Evolutionary conservation across 1,284 basidiomycete species (phyloP), one percentile per base, ranked within the genome.

Genomic region (Leccinum pachyderme): DNA sequence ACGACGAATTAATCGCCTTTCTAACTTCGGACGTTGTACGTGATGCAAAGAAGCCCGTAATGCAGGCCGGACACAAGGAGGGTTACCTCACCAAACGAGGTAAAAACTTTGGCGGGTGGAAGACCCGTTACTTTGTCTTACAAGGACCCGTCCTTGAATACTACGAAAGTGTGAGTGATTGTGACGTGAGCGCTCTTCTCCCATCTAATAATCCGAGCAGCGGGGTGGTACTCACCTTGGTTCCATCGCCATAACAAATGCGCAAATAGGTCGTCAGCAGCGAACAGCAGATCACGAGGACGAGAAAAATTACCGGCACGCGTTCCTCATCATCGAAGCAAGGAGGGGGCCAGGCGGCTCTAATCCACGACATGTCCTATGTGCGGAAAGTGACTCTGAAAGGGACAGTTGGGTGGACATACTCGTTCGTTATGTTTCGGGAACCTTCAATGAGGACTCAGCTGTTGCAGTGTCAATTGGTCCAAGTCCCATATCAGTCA

Each of bases 71-170:
- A n/a, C 87, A 91, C 76, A 97, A 94, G 73, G 95, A 95, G 73
- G 96, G 96, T 22, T 98, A 96, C 72, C 77, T 98, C 47, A 98
- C 96, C 28, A 98, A 98, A 74, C 84, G 95, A 61, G 95, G 95
- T 22, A 94, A 97, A 75, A 97, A 94, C 67, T 95, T 98, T 72
- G 95, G 95, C 51, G 92, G 91, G 1, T 97, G 95, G 95, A 95
- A 95, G 70, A 94, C 93, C 31, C 81, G 96, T 45, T 98, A 89
- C 73, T 98, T 98, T 67, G 89, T 97, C 7, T 77, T 98, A 46
- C 84, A 93, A 73, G 88, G 94, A 8, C 84, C 92, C 6, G 78
- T 89, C 1, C 80, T 98, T 58, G 93, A 96, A 70, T 98, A 98
- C 72, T 98, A 93, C 68, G 96, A 98, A 73, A 88, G 84, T 64